Evolutionary conservation across 2,329 filamentous ascomycete genomes (phyloP).

Genomic region (Dryadomyces quercus-mongolicae): DNA sequence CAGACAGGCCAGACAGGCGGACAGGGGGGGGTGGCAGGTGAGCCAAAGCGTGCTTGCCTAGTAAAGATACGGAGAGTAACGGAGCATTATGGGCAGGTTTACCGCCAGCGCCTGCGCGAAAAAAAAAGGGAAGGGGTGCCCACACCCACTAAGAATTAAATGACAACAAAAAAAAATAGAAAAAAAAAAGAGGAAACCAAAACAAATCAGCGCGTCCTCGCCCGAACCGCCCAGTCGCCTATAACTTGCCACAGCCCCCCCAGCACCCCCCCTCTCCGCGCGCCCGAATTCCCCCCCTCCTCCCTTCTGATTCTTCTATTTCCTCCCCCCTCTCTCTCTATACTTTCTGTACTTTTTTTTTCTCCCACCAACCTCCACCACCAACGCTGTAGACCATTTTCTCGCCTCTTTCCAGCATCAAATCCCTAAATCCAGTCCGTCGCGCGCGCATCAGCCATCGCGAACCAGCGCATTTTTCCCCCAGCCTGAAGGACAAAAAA

Average conservation of each 20-base stretch:
- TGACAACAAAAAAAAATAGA: background rate
- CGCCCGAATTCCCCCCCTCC: constrained; percentile 2
- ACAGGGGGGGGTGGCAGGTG: background rate
- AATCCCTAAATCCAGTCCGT: background rate
- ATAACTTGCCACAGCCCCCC: constrained; percentile 13
- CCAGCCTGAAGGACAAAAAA: background rate
- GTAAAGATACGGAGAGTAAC: background rate
- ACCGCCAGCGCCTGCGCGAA: background rate
- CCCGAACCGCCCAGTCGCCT: constrained; percentile 12
- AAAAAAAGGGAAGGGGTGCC: constrained; percentile 1
- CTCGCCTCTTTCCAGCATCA: constrained; percentile 5
- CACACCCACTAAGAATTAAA: constrained; percentile 4
- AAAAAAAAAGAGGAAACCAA: constrained; percentile 3
- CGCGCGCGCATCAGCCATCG: constrained; percentile 1
- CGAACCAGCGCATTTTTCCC: background rate
- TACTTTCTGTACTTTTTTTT: background rate
- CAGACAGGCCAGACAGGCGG: background rate
- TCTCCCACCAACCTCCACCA: background rate
- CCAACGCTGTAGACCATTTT: background rate
- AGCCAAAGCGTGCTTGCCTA: background rate
- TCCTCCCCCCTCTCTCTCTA: constrained; percentile 1
- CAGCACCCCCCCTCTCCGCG: constrained; percentile 10
- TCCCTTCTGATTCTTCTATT: background rate
- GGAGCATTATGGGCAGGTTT: background rate
- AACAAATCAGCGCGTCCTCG: constrained; percentile 14